Evolutionary conservation across 306 rosid genomes (phyloP).

Genomic region (Hippophae tibetana): DNA sequence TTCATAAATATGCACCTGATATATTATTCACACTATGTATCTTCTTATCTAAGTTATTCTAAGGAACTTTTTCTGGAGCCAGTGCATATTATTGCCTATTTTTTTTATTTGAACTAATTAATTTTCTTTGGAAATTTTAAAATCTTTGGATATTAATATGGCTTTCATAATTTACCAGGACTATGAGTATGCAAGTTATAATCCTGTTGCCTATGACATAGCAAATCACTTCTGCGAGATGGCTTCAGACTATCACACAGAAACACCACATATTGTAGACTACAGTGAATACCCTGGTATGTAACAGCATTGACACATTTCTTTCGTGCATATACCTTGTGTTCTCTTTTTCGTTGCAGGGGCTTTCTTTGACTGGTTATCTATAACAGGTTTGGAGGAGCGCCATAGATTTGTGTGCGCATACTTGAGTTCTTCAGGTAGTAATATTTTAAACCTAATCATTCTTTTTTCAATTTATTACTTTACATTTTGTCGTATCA

Average conservation of each 20-base stretch:
- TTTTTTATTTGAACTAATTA: neutral
- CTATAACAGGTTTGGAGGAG: conserved; percentile 51
- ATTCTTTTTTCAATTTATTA: neutral
- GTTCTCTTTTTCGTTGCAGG: conserved; percentile 1
- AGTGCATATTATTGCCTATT: too few species aligned
- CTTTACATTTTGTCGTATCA: too few species aligned
- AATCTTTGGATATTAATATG: too few species aligned
- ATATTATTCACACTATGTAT: too few species aligned
- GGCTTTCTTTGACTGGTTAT: conserved; percentile 3
- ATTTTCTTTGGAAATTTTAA: too few species aligned
- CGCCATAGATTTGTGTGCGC: conserved; percentile 37
- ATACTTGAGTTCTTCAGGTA: conserved; percentile 58
- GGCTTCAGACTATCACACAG: conserved; percentile 77
- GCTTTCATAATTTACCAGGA: conserved; percentile 33
- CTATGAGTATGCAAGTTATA: conserved; percentile 81
- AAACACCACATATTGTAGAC: conserved; percentile 66
- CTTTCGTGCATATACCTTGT: neutral
- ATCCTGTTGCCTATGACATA: conserved; percentile 71
- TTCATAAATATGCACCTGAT: too few species aligned
- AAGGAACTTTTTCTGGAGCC: too few species aligned
- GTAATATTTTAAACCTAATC: neutral
- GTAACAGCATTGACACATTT: conserved; percentile 6
- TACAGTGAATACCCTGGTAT: conserved; percentile 67
- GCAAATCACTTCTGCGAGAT: conserved; percentile 89
- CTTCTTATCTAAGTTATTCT: too few species aligned